phyloP scores from a whole-genome alignment of 805 yeast genomes.

The Sungouiozyma ichnusensis region DNA sequence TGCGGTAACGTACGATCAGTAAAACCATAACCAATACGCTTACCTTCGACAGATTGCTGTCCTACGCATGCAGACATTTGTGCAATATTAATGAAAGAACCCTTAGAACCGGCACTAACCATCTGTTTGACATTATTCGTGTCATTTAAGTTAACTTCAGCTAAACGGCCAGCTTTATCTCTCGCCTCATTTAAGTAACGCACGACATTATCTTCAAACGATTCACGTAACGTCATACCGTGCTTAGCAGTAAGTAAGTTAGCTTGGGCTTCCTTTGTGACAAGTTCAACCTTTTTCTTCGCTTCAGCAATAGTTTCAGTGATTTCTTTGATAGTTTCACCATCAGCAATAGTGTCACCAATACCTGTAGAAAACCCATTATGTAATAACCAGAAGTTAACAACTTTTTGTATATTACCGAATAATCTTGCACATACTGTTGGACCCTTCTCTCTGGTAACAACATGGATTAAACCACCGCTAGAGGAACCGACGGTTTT shows the following conservation, averaged over 20 bases:
- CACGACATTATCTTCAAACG: slow-evolving; percentile 94
- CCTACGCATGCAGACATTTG: slow-evolving; percentile 99
- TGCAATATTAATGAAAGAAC: slow-evolving; percentile 96
- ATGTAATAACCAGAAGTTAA: slow-evolving; percentile 91
- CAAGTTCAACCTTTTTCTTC: slow-evolving; percentile 87
- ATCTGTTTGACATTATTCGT: slow-evolving; percentile 94
- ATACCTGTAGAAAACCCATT: slow-evolving; percentile 98
- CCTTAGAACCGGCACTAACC: slow-evolving; percentile 99
- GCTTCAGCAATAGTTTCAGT: slow-evolving; percentile 91
- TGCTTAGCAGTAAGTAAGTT: slow-evolving; percentile 89
- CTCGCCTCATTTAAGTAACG: slow-evolving; percentile 95
- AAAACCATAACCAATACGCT: slow-evolving; percentile 96
- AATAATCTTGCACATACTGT: slow-evolving; percentile 79
- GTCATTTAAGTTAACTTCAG: slow-evolving; percentile 91
- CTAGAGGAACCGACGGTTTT: slow-evolving; percentile 97
- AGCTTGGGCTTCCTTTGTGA: slow-evolving; percentile 83
- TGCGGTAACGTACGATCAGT: slow-evolving; percentile 95
- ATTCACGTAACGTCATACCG: slow-evolving; percentile 98
- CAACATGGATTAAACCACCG: slow-evolving; percentile 96
- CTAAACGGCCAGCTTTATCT: slow-evolving; percentile 98
- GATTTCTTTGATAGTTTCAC: slow-evolving; percentile 87
- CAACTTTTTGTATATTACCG: slow-evolving; percentile 89
- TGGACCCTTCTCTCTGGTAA: slow-evolving; percentile 96
- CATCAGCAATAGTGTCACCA: slow-evolving; percentile 98
- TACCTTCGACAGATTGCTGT: slow-evolving; percentile 99